Base-by-base conservation (phyloP, 2,329 filamentous ascomycete genomes). In the Seiridium unicorne region DNA sequence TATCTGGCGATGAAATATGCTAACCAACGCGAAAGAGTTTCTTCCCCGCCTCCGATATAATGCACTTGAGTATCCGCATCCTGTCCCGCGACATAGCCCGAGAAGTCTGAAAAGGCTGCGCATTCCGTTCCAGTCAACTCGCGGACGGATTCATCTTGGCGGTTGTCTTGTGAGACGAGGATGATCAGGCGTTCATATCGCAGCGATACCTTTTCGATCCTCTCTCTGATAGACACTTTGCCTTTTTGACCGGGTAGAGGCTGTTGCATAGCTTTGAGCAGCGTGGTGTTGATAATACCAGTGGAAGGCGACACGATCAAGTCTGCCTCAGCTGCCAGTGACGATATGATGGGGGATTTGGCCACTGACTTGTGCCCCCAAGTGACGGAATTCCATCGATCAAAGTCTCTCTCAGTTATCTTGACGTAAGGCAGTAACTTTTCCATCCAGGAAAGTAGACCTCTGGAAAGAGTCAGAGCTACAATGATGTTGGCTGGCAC, bases 201-300 rank as follows among this genome's bases (percentile, higher is more conserved):
- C 1, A 68, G 58, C 10, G 85, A 80, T 0, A 89, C 76, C 6
- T 70, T 73, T 3, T 74, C 69, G 8, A 94, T 76, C 2, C 82
- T 79, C 55, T 86, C 79, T 44, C 83, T 81, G 11, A 92, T 76
- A 11, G 77, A 74, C 3, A 79, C 76, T 42, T 75, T 71, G 0
- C 67, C 63, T 7, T 72, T 77, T 57, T 85, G 81, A 0, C 88
- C 87, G 0, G 91, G 91, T 0, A 93, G 78, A 3, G 89, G 79
- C 53, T 81, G 84, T 68, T 97, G 93, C 48, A 88, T 89, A 34
- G 90, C 80, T 64, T 89, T 86, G 62, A 93, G 85, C 4, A 93
- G 76, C 0, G 85, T 90, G 1, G 91, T 91, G 26, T 90, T 69
- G 1, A 96, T 72, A 3, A 96, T 76, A 0, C 90, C 92, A 0